Evolutionary conservation across 371 early-diverging fungal species (phyloP).

Genomic region (Lichtheimia ramosa): DNA sequence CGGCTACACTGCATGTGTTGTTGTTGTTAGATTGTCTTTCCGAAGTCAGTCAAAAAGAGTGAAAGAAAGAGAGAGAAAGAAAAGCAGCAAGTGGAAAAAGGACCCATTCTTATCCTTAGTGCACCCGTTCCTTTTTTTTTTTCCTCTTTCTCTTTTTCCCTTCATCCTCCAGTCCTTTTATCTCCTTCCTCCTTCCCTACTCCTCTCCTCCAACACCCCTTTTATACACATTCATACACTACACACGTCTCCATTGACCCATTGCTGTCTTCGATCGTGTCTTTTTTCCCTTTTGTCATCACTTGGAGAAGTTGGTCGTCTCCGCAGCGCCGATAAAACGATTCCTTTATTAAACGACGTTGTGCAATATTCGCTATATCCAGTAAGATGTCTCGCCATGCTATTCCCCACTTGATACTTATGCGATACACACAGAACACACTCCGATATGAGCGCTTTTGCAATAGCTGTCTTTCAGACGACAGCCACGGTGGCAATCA

Average conservation of each 20-base stretch:
- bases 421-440: too few relatives aligned
- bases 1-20: slow-evolving; percentile 2
- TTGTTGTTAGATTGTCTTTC: background rate
- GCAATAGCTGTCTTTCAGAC: slow-evolving; percentile 28
- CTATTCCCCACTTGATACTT: too few relatives aligned
- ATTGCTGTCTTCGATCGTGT: background rate
- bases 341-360: background rate
- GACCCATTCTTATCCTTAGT: background rate
- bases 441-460: slow-evolving; percentile 11
- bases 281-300: background rate
- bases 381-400: background rate
- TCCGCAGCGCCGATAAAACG: background rate
- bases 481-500: slow-evolving; percentile 15
- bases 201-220: background rate
- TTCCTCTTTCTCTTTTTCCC: slow-evolving; percentile 14
- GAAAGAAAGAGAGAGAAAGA: background rate
- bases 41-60: too few relatives aligned
- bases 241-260: background rate
- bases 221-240: background rate
- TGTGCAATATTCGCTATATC: slow-evolving; percentile 3
- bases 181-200: background rate
- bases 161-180: slow-evolving; percentile 9
- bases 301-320: too few relatives aligned
- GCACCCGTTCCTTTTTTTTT: slow-evolving; percentile 10
- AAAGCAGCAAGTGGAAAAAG: background rate